A percentile compares a stretch with the other conserved stretches of the same genome.
Evolutionary conservation across 306 rosid species (phyloP).

Genomic region (Oxytropis ochrocephala): DNA sequence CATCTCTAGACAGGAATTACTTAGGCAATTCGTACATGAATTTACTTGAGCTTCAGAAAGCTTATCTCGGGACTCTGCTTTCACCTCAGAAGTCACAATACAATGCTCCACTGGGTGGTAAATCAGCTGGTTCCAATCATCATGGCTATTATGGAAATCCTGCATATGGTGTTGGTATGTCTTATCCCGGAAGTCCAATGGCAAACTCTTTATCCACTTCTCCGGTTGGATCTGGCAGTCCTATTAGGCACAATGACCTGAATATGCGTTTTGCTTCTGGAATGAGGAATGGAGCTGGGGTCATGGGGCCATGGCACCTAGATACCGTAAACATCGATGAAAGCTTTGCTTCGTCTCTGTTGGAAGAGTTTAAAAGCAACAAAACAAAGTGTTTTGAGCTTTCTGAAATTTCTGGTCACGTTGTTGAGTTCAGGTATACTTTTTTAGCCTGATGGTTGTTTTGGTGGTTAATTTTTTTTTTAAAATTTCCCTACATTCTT

Average conservation of each 20-base stretch:
- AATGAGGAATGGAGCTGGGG: conserved; percentile 75
- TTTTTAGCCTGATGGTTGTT: background rate
- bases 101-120: conserved; percentile 51
- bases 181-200: conserved; percentile 90
- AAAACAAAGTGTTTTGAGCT: conserved; percentile 86
- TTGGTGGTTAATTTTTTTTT: conserved; percentile 4
- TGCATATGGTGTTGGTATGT: conserved; percentile 62
- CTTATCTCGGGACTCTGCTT: conserved; percentile 58
- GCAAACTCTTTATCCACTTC: conserved; percentile 65
- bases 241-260: conserved; percentile 73
- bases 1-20: conserved; percentile 61
- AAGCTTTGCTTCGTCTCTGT: conserved; percentile 63
- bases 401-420: conserved; percentile 55
- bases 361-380: conserved; percentile 87
- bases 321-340: conserved; percentile 69
- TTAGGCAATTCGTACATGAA: conserved; percentile 70
- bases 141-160: conserved; percentile 82
- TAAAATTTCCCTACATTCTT: background rate
- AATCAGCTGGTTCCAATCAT: conserved; percentile 64
- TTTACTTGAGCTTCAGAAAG: conserved; percentile 80
- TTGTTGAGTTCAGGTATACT: conserved; percentile 67
- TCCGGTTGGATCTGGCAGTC: conserved; percentile 89
- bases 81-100: conserved; percentile 89
- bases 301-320: conserved; percentile 76
- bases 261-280: conserved; percentile 75